A percentile compares a stretch with the other conserved stretches of the same genome.
Conservation (phyloP, 805 yeast species). For the Limtongia smithiae region DNA sequence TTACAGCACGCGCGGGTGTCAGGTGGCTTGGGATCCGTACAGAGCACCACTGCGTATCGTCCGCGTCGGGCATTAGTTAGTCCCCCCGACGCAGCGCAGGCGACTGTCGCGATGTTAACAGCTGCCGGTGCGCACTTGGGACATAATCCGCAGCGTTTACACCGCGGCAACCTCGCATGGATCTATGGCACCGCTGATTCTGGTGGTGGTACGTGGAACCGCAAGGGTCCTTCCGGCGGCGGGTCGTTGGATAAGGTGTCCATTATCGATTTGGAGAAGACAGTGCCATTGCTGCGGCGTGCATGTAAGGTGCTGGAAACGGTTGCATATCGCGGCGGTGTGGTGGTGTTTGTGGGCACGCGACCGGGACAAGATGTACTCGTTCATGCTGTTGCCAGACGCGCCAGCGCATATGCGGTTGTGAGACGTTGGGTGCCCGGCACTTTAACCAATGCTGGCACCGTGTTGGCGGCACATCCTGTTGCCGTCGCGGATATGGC, state of each 20-base stretch:
- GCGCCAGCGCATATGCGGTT: constrained; percentile 77
- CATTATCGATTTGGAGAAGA: constrained; percentile 83
- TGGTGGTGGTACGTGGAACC: too few species aligned
- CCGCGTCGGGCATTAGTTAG: constrained; percentile 7
- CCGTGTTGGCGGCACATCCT: constrained; percentile 55
- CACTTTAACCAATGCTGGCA: constrained; percentile 78
- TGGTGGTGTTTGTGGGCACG: constrained; percentile 80
- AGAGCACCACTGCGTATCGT: constrained; percentile 5
- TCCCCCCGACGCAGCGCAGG: constrained; percentile 36
- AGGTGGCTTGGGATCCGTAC: constrained; percentile 16
- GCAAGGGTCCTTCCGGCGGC: too few species aligned
- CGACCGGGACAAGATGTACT: constrained; percentile 70
- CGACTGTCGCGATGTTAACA: constrained; percentile 66
- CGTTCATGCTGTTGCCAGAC: constrained; percentile 72
- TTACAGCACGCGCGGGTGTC: constrained; percentile 7
- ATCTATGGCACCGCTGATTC: constrained; percentile 59
- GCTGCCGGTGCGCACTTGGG: constrained; percentile 96
- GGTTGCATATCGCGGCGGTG: constrained; percentile 78
- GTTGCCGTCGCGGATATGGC: constrained; percentile 74
- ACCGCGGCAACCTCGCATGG: constrained; percentile 79
- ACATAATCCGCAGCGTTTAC: constrained; percentile 53
- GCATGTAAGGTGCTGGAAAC: constrained; percentile 85
- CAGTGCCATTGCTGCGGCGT: constrained; percentile 67
- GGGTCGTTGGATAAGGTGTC: constrained; percentile 73
- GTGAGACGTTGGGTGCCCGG: constrained; percentile 92